Conservation (phyloP, 805 yeast genomes). For the Pichia exigua region DNA sequence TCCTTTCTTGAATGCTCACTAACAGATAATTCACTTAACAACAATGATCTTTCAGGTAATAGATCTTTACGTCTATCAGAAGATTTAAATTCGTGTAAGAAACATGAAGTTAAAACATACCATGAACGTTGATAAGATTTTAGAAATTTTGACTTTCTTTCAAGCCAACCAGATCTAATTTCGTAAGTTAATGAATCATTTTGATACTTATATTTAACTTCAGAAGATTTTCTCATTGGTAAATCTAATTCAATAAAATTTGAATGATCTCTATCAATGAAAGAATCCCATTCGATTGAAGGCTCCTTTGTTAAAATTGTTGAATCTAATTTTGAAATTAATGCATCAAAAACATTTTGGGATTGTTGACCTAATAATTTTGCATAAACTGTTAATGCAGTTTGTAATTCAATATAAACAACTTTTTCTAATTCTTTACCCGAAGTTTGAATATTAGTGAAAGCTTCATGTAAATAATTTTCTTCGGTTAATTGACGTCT, state of each 20-base stretch:
- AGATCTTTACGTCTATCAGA: conserved; percentile 76
- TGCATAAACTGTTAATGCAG: conserved; percentile 66
- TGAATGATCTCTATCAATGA: conserved; percentile 54
- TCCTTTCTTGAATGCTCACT: conserved; percentile 77
- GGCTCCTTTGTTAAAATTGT: conserved; percentile 76
- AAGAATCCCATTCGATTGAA: conserved; percentile 82
- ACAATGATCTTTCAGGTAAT: conserved; percentile 73
- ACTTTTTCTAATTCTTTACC: conserved; percentile 86
- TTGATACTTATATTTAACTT: conserved; percentile 59
- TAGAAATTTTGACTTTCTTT: conserved; percentile 83
- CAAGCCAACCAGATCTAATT: conserved; percentile 72
- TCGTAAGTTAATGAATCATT: conserved; percentile 60
- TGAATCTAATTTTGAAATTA: conserved; percentile 56
- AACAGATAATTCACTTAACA: conserved; percentile 71
- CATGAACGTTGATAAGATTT: conserved; percentile 88
- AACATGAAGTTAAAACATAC: conserved; percentile 85
- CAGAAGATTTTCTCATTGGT: conserved; percentile 54
- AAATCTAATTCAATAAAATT: conserved; percentile 59
- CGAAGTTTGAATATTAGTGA: conserved; percentile 73
- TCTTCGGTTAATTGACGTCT: conserved; percentile 76
- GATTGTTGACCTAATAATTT: conserved; percentile 66
- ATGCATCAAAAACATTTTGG: conserved; percentile 56
- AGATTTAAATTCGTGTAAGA: conserved; percentile 83
- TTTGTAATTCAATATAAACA: conserved; percentile 80
- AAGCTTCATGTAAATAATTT: conserved; percentile 82